Base-by-base conservation (phyloP, 306 rosid species). In the Coriaria nepalensis region DNA sequence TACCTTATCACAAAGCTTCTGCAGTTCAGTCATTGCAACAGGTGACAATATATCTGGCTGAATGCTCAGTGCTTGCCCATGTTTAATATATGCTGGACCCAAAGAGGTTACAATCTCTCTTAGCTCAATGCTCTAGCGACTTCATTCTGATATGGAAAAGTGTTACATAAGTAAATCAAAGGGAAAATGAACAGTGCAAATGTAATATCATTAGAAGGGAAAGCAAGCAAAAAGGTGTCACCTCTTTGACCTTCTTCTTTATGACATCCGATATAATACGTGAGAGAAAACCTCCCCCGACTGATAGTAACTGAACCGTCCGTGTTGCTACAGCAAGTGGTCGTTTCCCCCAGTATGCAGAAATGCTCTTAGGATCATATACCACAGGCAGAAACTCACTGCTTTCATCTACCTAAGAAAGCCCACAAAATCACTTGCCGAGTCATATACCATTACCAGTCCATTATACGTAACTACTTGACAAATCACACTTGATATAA, bases 41-140 rank as follows among this genome's bases (percentile, higher is more conserved):
- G 97, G 97, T 56, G 97, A 84, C 60, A 90, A 77, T 47, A 90
- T 75, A 77, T 90, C 97, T 40, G 97, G 97, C 44, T 95, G 82
- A 61, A 90, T 90, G 60, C 97, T 90, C 80, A 90, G 74, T 40
- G 97, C 97, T 81, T 90, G 97, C 45, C 97, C 97, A 56, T 84
- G 95, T 75, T 90, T 90, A 55, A 90, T 84, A 65, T 90, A 90
- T 4, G 97, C 97, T 35, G 97, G 97, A 76, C 97, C 97, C 80
- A 90, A 73, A 57, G 97, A 90, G 57, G 97, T 90, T 40, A 90
- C 97, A 50, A 88, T 88, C 75, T 88, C 97, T 66, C 97, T 77
- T 45, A 84, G 52, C 56, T 81, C 97, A 55, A 88, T 88, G 97
- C 97, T 71, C 97, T 79, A 8, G 93, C 81, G 53, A 88, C 97